These are phyloP conservation scores for Pseudogymnoascus sp. DNA, from an alignment of 2,329 filamentous ascomycete genomes.

Conservation along the genomic window DNA sequence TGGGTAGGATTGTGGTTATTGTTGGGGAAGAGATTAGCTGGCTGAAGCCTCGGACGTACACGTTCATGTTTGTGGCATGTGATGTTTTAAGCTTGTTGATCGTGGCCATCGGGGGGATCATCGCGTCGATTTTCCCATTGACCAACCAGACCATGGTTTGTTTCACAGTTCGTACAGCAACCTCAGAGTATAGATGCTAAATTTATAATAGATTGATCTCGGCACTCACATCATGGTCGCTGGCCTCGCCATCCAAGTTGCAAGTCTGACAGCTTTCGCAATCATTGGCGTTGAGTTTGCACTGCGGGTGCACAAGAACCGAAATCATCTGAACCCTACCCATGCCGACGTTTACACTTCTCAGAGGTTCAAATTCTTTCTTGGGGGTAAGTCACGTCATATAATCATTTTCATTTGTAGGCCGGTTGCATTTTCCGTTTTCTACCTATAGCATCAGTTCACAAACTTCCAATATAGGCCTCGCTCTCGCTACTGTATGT, in stretches of 20 bases:
- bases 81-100: constrained; percentile 50
- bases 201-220: constrained; percentile 23
- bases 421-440: background rate
- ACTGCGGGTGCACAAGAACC: constrained; percentile 5
- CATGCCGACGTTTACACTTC: constrained; percentile 11
- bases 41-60: constrained; percentile 39
- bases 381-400: constrained; percentile 10
- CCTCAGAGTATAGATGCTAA: background rate
- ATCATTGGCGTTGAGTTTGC: constrained; percentile 14
- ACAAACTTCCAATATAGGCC: constrained; percentile 27
- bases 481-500: constrained; percentile 39
- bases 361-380: constrained; percentile 13
- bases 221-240: constrained; percentile 49
- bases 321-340: constrained; percentile 5
- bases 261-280: constrained; percentile 33
- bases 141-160: constrained; percentile 27
- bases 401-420: background rate
- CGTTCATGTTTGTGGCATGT: constrained; percentile 50
- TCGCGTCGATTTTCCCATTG: constrained; percentile 39
- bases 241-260: constrained; percentile 48
- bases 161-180: background rate
- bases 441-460: constrained; percentile 26
- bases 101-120: constrained; percentile 48
- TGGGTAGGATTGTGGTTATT: constrained; percentile 46
- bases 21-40: constrained; percentile 40